phyloP scores from a whole-genome alignment of 805 yeast genomes.

The Candida manassasensis region DNA sequence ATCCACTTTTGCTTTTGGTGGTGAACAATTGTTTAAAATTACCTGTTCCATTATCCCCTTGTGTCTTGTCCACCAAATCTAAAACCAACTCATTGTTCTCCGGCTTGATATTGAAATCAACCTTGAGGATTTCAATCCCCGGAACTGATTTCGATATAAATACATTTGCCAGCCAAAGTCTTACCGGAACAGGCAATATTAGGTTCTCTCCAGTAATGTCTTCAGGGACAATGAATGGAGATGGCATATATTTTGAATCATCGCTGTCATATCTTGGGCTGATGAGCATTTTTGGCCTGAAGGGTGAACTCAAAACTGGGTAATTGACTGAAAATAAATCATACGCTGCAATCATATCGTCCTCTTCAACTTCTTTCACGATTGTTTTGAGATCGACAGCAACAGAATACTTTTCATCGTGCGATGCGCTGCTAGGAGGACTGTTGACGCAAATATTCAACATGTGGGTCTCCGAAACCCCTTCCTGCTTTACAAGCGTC shows the following conservation, averaged over 20 bases:
- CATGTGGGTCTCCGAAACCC: conserved; percentile 6
- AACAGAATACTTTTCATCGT: conserved; percentile 10
- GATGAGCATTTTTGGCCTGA: conserved; percentile 16
- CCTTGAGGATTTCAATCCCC: conserved; percentile 13
- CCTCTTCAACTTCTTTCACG: conserved; percentile 13
- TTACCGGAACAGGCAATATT: conserved; percentile 25
- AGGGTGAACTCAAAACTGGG: conserved; percentile 24
- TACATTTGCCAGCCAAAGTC: conserved; percentile 26
- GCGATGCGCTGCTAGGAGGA: conserved; percentile 13
- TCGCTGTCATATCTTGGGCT: conserved; percentile 24
- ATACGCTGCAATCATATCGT: conserved; percentile 17
- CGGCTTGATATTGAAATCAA: conserved; percentile 19
- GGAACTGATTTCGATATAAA: conserved; percentile 6
- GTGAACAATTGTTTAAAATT: conserved; percentile 20
- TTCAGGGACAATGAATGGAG: conserved; percentile 27
- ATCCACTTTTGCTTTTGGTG: conserved; percentile 35
- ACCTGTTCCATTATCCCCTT: not conserved
- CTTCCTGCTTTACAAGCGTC: conserved; percentile 8
- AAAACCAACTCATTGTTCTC: conserved; percentile 24
- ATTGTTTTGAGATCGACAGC: conserved; percentile 21
- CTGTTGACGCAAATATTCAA: conserved; percentile 16
- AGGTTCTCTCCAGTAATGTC: conserved; percentile 12
- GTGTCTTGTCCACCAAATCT: conserved; percentile 9
- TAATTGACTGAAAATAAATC: conserved; percentile 18
- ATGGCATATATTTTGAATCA: conserved; percentile 29